Evolutionary conservation across 768 basidiomycete genomes (phyloP).

Genomic region (Agrocybe chaxingu): DNA sequence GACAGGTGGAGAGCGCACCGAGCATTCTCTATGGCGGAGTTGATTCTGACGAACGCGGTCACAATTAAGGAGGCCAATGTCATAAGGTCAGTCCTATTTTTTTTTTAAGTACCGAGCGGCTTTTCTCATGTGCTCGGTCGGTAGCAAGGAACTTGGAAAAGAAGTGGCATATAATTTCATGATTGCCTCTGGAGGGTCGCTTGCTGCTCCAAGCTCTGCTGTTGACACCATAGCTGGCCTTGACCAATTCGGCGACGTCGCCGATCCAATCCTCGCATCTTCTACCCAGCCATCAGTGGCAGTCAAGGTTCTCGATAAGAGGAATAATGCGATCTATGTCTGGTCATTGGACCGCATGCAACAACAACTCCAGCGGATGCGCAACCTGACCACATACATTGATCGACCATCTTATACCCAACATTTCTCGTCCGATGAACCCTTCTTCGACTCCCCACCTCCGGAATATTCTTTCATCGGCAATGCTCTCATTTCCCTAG

Average conservation of each 20-base stretch:
- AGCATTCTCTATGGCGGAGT: conserved; percentile 91
- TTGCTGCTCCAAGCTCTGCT: conserved; percentile 77
- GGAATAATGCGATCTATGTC: conserved; percentile 81
- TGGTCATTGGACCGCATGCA: conserved; percentile 91
- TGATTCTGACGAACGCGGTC: conserved; percentile 79
- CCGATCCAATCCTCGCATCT: conserved; percentile 75
- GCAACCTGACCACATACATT: conserved; percentile 85
- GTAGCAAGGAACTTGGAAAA: conserved; percentile 83
- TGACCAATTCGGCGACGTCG: conserved; percentile 89
- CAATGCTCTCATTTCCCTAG: conserved; percentile 77
- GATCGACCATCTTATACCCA: conserved; percentile 91
- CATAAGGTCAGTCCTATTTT: conserved; percentile 57
- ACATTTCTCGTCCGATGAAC: conserved; percentile 91
- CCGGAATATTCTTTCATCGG: conserved; percentile 94
- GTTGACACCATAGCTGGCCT: conserved; percentile 84
- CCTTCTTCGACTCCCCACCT: conserved; percentile 86
- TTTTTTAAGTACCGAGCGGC: neutral
- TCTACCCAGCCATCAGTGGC: conserved; percentile 79
- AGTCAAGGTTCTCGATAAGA: conserved; percentile 88
- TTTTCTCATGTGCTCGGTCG: conserved; percentile 6
- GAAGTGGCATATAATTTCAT: conserved; percentile 91
- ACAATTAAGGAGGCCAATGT: conserved; percentile 93
- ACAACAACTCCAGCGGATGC: conserved; percentile 90
- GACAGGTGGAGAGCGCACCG: conserved; percentile 84
- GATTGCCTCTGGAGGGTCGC: conserved; percentile 76